These are phyloP conservation scores for Lipomyces japonicus DNA, from an alignment of 805 yeast genomes.

Conservation along the genomic window DNA sequence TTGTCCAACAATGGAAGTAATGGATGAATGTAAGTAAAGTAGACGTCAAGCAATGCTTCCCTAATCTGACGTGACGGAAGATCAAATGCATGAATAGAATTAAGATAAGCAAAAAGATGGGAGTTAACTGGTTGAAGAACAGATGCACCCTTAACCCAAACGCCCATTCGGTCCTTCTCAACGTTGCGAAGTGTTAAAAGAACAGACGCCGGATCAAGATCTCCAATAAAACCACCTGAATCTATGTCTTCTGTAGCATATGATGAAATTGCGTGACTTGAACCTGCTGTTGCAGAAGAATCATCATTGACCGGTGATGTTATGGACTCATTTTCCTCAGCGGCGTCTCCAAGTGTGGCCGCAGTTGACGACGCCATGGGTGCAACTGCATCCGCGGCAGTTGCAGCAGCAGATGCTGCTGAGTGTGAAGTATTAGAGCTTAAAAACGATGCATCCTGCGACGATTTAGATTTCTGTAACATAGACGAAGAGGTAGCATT, in stretches of 20 bases:
- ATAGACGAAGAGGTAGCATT: not conserved
- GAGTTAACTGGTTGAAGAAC: slow-evolving; percentile 35
- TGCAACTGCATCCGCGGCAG: slow-evolving; percentile 25
- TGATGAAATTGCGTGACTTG: not conserved
- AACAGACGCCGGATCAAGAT: slow-evolving; percentile 23
- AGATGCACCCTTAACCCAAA: slow-evolving; percentile 38
- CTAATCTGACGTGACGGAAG: slow-evolving; percentile 37
- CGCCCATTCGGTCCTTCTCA: slow-evolving; percentile 32
- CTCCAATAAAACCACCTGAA: slow-evolving; percentile 24
- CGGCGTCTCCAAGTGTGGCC: slow-evolving; percentile 13
- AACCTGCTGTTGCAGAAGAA: not conserved
- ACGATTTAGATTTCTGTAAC: not conserved
- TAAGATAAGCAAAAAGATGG: slow-evolving; percentile 36
- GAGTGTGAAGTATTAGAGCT: not conserved
- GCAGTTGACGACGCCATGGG: slow-evolving; percentile 24
- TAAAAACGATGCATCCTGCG: too few species aligned
- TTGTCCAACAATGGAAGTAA: slow-evolving; percentile 45
- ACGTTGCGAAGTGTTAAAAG: slow-evolving; percentile 15
- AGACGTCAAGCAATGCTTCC: slow-evolving; percentile 40
- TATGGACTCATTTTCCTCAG: not conserved
- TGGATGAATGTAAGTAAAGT: slow-evolving; percentile 42
- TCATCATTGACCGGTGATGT: not conserved
- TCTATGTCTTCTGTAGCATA: slow-evolving; percentile 6
- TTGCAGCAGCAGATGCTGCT: slow-evolving; percentile 20
- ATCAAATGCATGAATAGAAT: slow-evolving; percentile 42